phyloP scores from a whole-genome alignment of 768 basidiomycete genomes.

The Amanita polypyramis region DNA sequence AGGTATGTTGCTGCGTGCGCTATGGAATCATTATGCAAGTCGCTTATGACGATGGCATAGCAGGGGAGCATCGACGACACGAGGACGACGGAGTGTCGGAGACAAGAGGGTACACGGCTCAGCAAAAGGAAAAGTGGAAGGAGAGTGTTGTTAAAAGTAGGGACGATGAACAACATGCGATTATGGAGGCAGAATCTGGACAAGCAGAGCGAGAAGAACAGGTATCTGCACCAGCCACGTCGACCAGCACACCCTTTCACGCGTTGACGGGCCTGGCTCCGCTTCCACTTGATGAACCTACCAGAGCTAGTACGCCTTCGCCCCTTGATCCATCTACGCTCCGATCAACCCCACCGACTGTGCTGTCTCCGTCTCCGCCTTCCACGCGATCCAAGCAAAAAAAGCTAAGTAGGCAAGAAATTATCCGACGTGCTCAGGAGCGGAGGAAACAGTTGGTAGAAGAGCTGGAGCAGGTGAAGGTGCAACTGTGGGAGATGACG shows the following conservation, averaged over 20 bases:
- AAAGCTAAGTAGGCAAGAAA: slow-evolving; percentile 12
- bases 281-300: not conserved
- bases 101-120: not conserved
- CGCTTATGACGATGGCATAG: slow-evolving; percentile 7
- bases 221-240: not conserved
- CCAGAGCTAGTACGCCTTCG: not conserved
- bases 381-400: not conserved
- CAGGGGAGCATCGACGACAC: not conserved
- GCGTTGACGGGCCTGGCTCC: not conserved
- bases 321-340: not conserved
- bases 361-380: not conserved
- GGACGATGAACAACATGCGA: not conserved
- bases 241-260: not conserved
- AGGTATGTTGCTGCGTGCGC: slow-evolving; percentile 19
- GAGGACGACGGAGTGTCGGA: slow-evolving; percentile 11
- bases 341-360: not conserved
- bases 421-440: slow-evolving; percentile 33
- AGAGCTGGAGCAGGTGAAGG: slow-evolving; percentile 50
- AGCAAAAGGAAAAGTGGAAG: slow-evolving; percentile 6
- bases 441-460: slow-evolving; percentile 38
- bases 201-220: not conserved
- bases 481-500: slow-evolving; percentile 64
- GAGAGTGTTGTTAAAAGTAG: not conserved
- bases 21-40: slow-evolving; percentile 10
- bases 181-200: not conserved